Evolutionary conservation across 306 rosid genomes (phyloP), one percentile per base, ranked within the genome.

Genomic region (Hippophae gyantsensis): DNA sequence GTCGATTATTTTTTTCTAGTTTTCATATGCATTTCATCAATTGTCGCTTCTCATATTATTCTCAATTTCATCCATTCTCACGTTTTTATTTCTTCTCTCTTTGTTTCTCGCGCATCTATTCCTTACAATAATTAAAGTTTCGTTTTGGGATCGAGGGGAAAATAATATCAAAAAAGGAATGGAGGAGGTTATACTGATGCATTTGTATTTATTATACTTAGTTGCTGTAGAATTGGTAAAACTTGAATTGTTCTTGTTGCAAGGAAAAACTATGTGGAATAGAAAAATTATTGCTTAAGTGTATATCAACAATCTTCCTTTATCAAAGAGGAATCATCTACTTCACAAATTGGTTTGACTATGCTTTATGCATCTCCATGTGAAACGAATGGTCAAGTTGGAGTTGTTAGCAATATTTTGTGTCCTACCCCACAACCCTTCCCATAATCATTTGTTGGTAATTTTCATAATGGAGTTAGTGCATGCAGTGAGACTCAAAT

Each of bases 181-280:
- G 25, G 23, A 49, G 53, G 53, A 49, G 53, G 53, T 6, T 3
- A 0, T 49, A 8, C 14, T 52, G 46, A 60, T 55, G 50, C 23
- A 18, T 54, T 12, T 61, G 44, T 47, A 47, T 45, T 26, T 42
- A 27, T 27, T 27, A 27, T 27, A 3, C 38, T 27, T 38, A 58
- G 48, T 25, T 59, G 64, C 68, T 7, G 25, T 13, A 54, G 43
- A 61, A 58, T 52, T 51, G 43, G 50, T 61, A 61, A 71, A 43
- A 58, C 61, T 48, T 41, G 42, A 54, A 81, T 61, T 65, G 60
- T 60, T 9, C 42, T 50, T 76, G 38, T 73, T 79, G 57, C 87
- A 93, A 97, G 97, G 65, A 82, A 75, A 74, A 89, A 81, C 55
- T 70, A 69, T 49, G 87, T 81, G 49, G 99, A 88, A 62, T 82